phyloP scores from a whole-genome alignment of 257 asterid species.

The Nicotiana tomentosiformis region DNA sequence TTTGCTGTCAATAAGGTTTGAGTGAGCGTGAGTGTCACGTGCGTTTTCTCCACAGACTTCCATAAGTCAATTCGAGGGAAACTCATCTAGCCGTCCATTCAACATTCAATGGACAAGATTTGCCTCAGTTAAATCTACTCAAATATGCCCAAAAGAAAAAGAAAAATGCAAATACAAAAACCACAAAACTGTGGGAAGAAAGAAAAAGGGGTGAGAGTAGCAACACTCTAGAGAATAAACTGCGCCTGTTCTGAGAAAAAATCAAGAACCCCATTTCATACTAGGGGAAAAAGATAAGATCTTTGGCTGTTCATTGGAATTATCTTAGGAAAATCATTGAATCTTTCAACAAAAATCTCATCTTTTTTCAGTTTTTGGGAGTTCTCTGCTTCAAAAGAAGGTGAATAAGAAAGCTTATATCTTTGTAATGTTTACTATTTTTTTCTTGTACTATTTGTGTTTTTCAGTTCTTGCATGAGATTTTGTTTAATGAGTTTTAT shows the following conservation, averaged over 20 bases:
- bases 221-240: neutral
- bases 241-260: neutral
- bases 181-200: conserved; percentile 1
- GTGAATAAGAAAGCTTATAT: neutral
- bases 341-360: neutral
- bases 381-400: neutral
- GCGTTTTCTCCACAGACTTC: neutral
- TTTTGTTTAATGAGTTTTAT: no score
- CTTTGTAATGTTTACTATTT: neutral
- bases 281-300: neutral
- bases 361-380: neutral
- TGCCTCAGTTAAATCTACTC: neutral
- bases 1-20: neutral
- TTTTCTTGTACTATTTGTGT: neutral
- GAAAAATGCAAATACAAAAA: neutral
- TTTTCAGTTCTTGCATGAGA: neutral
- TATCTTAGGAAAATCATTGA: neutral
- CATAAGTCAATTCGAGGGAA: conserved; percentile 14
- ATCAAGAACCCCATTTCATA: neutral
- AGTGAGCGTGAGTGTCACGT: conserved; percentile 3
- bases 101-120: conserved; percentile 5
- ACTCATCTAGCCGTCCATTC: conserved; percentile 17
- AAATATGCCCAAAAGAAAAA: neutral
- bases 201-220: neutral
- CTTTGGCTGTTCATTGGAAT: neutral